Evolutionary conservation across 1,139 yeast species (phyloP), one percentile per base, ranked within the genome.

Genomic region (Taphrina sp.): DNA sequence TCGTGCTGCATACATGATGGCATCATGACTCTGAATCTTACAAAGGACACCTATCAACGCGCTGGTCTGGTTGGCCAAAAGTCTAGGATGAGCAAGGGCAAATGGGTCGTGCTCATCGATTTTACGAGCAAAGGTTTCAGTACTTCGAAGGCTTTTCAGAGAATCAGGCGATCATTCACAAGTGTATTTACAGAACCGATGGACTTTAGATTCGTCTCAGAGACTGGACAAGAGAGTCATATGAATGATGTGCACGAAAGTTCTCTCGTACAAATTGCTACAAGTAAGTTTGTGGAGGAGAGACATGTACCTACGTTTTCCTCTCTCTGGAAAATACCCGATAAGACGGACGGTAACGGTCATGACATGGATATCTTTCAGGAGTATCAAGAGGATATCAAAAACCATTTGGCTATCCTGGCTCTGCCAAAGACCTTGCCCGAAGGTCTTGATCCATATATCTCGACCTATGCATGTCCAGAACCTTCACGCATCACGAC

Each of bases 41-140:
- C 31, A 2, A 52, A 42, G 37, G 42, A 42, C 20, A 52, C 56
- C n/a, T 52, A 52, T 8, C 49, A 52, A 29, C 17, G 37, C 20
- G 49, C 49, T 2, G 56, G 56, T 3, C 22, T 52, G n/a, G 49
- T 42, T 22, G 56, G 56, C 10, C 43, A 24, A 4, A 37, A 36
- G 14, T 52, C 56, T 14, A 22, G 14, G 10, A 12, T 35, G 19
- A 17, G 28, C 16, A 17, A 35, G 28, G 36, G 29, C 8, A 49
- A 49, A 26, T 49, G 39, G 28, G 29, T n/a, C 16, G 31, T 49
- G 10, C 8, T 26, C 14, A 29, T 39, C n/a, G 54, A 49, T 19
- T 38, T 49, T 14, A 16, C 54, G 10, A 34, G 24, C n/a, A 33
- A 41, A 19, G 54, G 35, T 10, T 49, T 49, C 23, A 22, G 34